Evolutionary conservation across 768 basidiomycete genomes (phyloP), one percentile per base, ranked within the genome.

Genomic region (Lactifluus rugatus): DNA sequence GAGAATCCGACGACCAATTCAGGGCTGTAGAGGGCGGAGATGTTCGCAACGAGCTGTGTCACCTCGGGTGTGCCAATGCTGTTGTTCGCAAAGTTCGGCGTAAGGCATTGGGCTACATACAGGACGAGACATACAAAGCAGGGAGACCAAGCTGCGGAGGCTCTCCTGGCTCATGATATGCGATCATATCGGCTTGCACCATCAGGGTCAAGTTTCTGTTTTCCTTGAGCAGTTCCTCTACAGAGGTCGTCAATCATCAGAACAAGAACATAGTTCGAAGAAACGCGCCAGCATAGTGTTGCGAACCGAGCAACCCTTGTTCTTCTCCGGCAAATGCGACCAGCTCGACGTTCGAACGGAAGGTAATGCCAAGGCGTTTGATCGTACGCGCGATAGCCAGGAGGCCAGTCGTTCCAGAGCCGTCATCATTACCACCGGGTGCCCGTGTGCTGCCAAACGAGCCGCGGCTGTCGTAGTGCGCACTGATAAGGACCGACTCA

Each of bases 181-280:
- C 93, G 42, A 89, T 78, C 93, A 95, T 95, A 66, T 96, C 93
- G 0, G 89, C 89, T 70, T 95, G 93, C 49, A 94, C 76, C 81
- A 94, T 89, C 34, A 95, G 67, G 1, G 86, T 81, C 47, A 95
- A 72, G 63, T 90, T 85, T 25, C 82, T 83, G 56, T 79, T 74
- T 19, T 70, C 70, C 28, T 70, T 71, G 55, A 81, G 76, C 66
- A 93, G 67, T 66, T 84, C 75, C 21, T 73, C 88, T 90, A 46
- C 34, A 16, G 37, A 10, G 11, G 21, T 21, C 48, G 57, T 36
- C 32, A 32, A 36, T 21, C 31, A 26, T 32, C 11, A 34, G 49
- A 44, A 16, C n/a, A 41, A 10, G 36, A 10, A 28, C 8, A 19
- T 21, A 16, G 6, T 2, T 6, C 19, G 32, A 47, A 57, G 32